A percentile compares a stretch with the other conserved stretches of the same genome.
These are phyloP conservation scores for Penicillium waksmanii DNA, from an alignment of 495 filamentous ascomycete species.

Conservation along the genomic window DNA sequence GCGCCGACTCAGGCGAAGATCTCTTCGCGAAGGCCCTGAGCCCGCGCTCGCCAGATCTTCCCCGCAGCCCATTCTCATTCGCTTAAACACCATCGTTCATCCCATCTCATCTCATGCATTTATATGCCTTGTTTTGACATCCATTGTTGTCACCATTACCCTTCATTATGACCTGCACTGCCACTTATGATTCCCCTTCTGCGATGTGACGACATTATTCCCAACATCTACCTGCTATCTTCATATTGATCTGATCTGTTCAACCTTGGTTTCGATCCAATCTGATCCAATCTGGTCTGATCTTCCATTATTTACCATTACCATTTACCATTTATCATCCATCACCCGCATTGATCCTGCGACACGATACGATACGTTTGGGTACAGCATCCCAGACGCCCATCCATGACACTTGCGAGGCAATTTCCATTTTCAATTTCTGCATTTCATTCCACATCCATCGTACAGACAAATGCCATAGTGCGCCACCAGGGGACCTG, in stretches of 20 bases:
- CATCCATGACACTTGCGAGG: neutral
- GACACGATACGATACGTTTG: neutral
- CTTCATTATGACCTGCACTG: conserved; percentile 20
- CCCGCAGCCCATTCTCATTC: conserved; percentile 71
- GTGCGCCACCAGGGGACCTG: conserved; percentile 11
- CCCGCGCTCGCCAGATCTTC: conserved; percentile 77
- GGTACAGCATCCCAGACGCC: conserved; percentile 6
- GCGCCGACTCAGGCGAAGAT: conserved; percentile 65
- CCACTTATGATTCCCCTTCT: conserved; percentile 36
- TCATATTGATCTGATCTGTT: conserved; percentile 1
- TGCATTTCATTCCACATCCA: conserved; percentile 23
- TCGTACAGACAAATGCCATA: conserved; percentile 22
- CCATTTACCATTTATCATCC: neutral
- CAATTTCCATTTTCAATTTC: conserved; percentile 6
- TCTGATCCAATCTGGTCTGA: too few relatives aligned
- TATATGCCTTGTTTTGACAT: neutral
- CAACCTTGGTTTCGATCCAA: too few relatives aligned
- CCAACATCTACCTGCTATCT: conserved; percentile 9
- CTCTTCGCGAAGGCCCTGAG: conserved; percentile 82
- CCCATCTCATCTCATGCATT: neutral
- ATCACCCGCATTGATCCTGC: neutral
- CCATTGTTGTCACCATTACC: neutral
- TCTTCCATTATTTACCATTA: too few relatives aligned
- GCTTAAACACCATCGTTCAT: conserved; percentile 20
- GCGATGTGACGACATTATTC: conserved; percentile 28